These are phyloP conservation scores for Xylaria sp. DNA, from an alignment of 2,329 filamentous ascomycete genomes.

Conservation along the genomic window DNA sequence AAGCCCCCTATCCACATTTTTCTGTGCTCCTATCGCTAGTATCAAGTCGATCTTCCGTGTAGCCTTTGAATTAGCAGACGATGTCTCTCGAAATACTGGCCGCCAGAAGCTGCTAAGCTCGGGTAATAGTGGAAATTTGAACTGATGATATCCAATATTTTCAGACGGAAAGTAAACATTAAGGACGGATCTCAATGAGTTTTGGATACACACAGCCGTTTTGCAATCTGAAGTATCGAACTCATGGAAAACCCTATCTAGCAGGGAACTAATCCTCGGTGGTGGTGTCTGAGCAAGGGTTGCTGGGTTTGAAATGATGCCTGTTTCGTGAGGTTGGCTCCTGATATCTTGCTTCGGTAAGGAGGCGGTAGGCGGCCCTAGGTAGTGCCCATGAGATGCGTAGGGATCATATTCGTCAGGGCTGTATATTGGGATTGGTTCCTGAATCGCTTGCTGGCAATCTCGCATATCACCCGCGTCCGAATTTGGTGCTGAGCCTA, in stretches of 20 bases:
- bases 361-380: constrained; percentile 23
- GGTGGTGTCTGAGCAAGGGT: constrained; percentile 58
- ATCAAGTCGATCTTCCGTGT: constrained; percentile 65
- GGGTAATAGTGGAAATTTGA: constrained; percentile 59
- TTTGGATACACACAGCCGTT: constrained; percentile 66
- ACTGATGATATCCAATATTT: constrained; percentile 60
- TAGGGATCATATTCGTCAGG: constrained; percentile 62
- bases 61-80: constrained; percentile 48
- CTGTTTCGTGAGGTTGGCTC: constrained; percentile 30
- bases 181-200: constrained; percentile 65
- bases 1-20: constrained; percentile 63
- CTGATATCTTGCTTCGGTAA: constrained; percentile 22
- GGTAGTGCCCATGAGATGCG: constrained; percentile 47
- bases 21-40: constrained; percentile 68
- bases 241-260: constrained; percentile 57
- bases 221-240: constrained; percentile 56
- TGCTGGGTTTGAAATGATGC: constrained; percentile 51
- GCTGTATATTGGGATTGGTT: constrained; percentile 38
- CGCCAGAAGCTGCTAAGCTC: constrained; percentile 65
- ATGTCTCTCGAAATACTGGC: constrained; percentile 59
- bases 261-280: constrained; percentile 33
- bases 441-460: constrained; percentile 26
- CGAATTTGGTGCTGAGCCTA: constrained; percentile 17
- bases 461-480: constrained; percentile 23
- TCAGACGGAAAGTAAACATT: constrained; percentile 62